Conservation (phyloP, 1,284 basidiomycete species). For the Ustilago shanxiensis region DNA sequence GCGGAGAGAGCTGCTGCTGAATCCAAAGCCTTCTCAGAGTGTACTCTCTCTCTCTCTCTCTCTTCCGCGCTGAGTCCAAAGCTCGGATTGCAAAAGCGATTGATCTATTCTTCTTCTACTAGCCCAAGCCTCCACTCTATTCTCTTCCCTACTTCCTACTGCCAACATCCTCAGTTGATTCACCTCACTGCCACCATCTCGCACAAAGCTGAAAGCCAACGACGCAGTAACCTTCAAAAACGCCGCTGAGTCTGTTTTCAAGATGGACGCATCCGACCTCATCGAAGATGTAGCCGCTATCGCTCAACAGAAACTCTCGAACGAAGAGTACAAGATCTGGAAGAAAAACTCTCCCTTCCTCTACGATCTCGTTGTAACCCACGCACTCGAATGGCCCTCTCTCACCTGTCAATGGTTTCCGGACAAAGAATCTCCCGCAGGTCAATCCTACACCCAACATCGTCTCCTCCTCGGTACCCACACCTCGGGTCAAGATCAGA, state of each 20-base stretch:
- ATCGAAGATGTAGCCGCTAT: slow-evolving; percentile 63
- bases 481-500: slow-evolving; percentile 93
- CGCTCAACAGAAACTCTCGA: slow-evolving; percentile 64
- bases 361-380: slow-evolving; percentile 96
- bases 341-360: slow-evolving; percentile 77
- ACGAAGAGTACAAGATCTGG: slow-evolving; percentile 70
- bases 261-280: slow-evolving; percentile 55
- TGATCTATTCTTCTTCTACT: not conserved
- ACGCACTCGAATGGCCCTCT: slow-evolving; percentile 97
- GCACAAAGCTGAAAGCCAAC: no score
- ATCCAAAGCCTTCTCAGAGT: not conserved
- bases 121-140: slow-evolving; percentile 3
- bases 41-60: no score
- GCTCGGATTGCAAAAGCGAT: not conserved
- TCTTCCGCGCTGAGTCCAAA: no score
- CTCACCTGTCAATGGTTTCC: slow-evolving; percentile 99
- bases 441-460: slow-evolving; percentile 92
- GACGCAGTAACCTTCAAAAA: no score
- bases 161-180: not conserved
- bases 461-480: slow-evolving; percentile 96
- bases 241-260: not conserved
- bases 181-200: not conserved
- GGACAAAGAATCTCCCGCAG: slow-evolving; percentile 85
- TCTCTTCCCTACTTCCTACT: no score
- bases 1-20: no score